Evolutionary conservation across 176 grass and related monocot species (phyloP).

Genomic region (Ensete ventricosum): DNA sequence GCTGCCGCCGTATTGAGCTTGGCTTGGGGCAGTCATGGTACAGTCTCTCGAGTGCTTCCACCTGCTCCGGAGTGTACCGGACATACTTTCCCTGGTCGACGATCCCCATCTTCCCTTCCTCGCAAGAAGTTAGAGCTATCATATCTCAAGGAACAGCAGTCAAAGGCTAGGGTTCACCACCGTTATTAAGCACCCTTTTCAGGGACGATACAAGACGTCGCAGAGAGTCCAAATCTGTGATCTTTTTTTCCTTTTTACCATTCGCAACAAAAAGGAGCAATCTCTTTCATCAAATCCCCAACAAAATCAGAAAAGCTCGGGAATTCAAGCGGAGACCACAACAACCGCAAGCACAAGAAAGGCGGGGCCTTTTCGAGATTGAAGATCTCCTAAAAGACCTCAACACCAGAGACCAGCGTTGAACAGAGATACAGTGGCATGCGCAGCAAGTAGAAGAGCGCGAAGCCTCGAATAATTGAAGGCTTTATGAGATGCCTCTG

Average conservation of each 20-base stretch:
- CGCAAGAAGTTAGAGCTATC: conserved; percentile 31
- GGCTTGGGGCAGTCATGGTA: conserved; percentile 80
- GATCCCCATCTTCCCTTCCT: conserved; percentile 30
- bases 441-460: conserved; percentile 4
- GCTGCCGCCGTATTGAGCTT: conserved; percentile 65
- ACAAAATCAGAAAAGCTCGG: conserved; percentile 2
- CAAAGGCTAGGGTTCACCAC: background rate
- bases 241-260: conserved; percentile 20
- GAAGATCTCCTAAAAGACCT: conserved; percentile 16
- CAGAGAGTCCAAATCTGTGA: background rate
- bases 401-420: conserved; percentile 30
- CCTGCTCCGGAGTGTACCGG: conserved; percentile 77
- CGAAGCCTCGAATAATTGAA: conserved; percentile 29
- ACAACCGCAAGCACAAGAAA: conserved; percentile 63
- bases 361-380: conserved; percentile 22
- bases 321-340: conserved; percentile 10
- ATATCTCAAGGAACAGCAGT: conserved; percentile 1
- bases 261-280: conserved; percentile 17
- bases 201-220: background rate
- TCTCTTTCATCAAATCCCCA: conserved; percentile 15
- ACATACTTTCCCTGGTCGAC: conserved; percentile 66
- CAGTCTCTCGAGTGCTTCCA: conserved; percentile 63
- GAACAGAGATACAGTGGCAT: conserved; percentile 23
- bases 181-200: background rate
- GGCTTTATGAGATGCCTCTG: conserved; percentile 64